A percentile compares a stretch with the other conserved stretches of the same genome.
phyloP scores from a whole-genome alignment of 2,329 filamentous ascomycete genomes.

The Blastomyces parvus region DNA sequence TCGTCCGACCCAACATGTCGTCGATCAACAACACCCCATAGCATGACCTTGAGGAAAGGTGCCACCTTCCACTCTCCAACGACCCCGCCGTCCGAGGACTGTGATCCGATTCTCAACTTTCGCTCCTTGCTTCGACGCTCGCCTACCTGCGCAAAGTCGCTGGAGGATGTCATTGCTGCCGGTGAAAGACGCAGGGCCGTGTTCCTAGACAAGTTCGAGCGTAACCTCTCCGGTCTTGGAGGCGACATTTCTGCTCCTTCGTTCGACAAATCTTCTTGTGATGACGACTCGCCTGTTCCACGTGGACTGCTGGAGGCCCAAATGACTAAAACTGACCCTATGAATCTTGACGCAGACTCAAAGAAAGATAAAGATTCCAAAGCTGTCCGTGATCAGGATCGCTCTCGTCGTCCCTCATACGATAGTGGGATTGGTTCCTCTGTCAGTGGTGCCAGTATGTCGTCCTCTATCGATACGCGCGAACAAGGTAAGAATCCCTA shows the following conservation, averaged over 20 bases:
- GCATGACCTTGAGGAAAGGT: slow-evolving; percentile 57
- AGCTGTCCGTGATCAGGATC: slow-evolving; percentile 35
- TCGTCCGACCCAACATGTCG: slow-evolving; percentile 14
- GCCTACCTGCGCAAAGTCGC: slow-evolving; percentile 45
- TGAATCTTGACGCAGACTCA: slow-evolving; percentile 24
- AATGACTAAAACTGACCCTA: slow-evolving; percentile 37
- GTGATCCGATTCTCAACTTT: slow-evolving; percentile 36
- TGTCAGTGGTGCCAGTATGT: slow-evolving; percentile 50
- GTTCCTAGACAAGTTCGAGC: slow-evolving; percentile 57
- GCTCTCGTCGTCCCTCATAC: slow-evolving; percentile 59
- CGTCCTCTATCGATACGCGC: slow-evolving; percentile 39
- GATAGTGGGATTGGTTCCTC: slow-evolving; percentile 87
- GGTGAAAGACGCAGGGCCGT: slow-evolving; percentile 59
- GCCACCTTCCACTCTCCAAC: slow-evolving; percentile 51
- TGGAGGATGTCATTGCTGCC: slow-evolving; percentile 63
- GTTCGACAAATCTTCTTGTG: slow-evolving; percentile 24
- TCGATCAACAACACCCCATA: slow-evolving; percentile 26
- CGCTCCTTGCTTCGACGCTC: slow-evolving; percentile 52
- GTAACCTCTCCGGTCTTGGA: slow-evolving; percentile 44
- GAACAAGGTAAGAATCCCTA: slow-evolving; percentile 36
- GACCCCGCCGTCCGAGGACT: slow-evolving; percentile 31
- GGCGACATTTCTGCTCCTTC: slow-evolving; percentile 27
- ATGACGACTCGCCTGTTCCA: slow-evolving; percentile 53
- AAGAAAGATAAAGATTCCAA: slow-evolving; percentile 13
- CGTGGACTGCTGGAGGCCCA: slow-evolving; percentile 50